These are phyloP conservation scores for Beauveria sp. DNA, from an alignment of 2,329 filamentous ascomycete genomes.

Conservation along the genomic window DNA sequence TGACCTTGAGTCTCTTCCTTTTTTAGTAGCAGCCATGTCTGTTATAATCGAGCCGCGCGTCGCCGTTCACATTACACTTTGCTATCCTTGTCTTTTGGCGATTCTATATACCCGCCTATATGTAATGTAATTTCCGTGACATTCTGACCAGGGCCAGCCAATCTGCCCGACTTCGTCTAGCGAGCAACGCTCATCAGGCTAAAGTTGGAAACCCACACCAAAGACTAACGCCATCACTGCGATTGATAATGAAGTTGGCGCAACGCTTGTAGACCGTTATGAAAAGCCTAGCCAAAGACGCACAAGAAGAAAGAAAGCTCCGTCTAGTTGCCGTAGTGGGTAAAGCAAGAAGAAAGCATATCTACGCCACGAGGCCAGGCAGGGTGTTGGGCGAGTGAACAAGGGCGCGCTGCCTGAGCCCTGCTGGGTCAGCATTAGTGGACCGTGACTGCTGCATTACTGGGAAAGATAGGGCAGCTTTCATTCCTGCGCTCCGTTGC, in stretches of 20 bases:
- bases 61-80: background rate
- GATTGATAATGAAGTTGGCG: background rate
- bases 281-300: background rate
- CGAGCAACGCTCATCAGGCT: background rate
- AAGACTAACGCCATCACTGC: background rate
- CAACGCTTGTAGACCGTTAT: background rate
- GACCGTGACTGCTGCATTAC: too few relatives aligned
- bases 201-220: background rate
- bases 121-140: background rate
- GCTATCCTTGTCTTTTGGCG: background rate
- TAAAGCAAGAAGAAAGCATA: background rate
- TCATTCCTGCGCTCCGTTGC: too few relatives aligned
- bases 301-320: background rate
- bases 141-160: background rate
- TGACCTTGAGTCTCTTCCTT: background rate
- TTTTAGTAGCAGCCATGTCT: constrained; percentile 6
- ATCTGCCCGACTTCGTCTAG: background rate
- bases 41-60: constrained; percentile 6
- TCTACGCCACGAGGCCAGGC: background rate
- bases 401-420: background rate
- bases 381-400: background rate
- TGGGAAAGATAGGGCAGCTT: too few relatives aligned
- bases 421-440: background rate
- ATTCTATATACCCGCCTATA: too few relatives aligned
- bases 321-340: background rate